Evolutionary conservation across 2,329 filamentous ascomycete species (phyloP).

Genomic region (Aspergillus nomiae): DNA sequence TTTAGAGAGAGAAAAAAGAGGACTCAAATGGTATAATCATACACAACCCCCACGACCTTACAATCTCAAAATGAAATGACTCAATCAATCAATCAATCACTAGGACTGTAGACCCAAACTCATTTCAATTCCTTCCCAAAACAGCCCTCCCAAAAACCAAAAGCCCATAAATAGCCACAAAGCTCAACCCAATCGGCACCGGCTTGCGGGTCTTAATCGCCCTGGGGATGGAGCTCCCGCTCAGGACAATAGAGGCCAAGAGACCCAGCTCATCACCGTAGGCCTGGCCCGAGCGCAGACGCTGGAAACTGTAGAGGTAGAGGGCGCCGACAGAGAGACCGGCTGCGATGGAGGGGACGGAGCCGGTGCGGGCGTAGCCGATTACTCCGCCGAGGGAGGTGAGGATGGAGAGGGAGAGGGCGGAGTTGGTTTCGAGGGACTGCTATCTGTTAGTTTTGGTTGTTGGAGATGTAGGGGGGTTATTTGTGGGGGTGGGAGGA

Average conservation of each 20-base stretch:
- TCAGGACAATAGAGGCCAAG: conserved; percentile 82
- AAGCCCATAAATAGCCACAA: conserved; percentile 77
- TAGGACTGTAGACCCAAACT: too few species aligned
- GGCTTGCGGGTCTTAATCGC: conserved; percentile 83
- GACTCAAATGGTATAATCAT: conserved; percentile 9
- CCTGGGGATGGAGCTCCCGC: conserved; percentile 79
- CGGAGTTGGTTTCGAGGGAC: conserved; percentile 55
- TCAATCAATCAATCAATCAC: not conserved
- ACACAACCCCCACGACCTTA: not conserved
- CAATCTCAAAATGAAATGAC: not conserved
- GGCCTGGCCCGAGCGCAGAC: conserved; percentile 71
- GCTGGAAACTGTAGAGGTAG: conserved; percentile 78
- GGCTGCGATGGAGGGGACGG: conserved; percentile 81
- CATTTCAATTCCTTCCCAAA: conserved; percentile 30
- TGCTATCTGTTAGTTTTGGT: conserved; percentile 5
- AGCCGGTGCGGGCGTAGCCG: conserved; percentile 83
- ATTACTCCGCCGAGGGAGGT: conserved; percentile 85
- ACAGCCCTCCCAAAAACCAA: conserved; percentile 76
- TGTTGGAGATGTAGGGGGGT: not conserved
- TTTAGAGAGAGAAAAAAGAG: not conserved
- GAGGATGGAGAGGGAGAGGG: conserved; percentile 75
- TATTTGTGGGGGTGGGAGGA: conserved; percentile 4
- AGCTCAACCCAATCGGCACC: conserved; percentile 75
- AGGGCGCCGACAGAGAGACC: conserved; percentile 78
- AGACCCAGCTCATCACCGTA: conserved; percentile 90